Conservation (phyloP, 352 stramenopile genomes). For the Phytophthora meadii region DNA sequence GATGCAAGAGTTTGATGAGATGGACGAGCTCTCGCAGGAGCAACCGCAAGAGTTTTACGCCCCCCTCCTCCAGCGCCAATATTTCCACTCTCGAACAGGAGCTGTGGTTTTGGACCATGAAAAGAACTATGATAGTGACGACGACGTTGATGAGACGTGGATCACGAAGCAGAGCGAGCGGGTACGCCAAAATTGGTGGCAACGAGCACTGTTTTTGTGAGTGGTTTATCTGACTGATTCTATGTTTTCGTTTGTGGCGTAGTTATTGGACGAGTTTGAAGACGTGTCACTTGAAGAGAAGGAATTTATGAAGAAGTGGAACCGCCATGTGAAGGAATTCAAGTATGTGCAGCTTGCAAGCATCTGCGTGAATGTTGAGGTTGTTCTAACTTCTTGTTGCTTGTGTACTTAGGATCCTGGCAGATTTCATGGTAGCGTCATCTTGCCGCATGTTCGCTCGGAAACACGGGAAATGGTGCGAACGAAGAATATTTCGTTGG, state of each 20-base stretch:
- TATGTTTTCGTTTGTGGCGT: slow-evolving; percentile 1
- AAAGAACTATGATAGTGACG: slow-evolving; percentile 88
- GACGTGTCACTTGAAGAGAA: slow-evolving; percentile 89
- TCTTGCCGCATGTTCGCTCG: slow-evolving; percentile 89
- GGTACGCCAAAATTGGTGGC: slow-evolving; percentile 31
- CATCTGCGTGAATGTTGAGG: not conserved
- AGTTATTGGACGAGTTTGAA: slow-evolving; percentile 90
- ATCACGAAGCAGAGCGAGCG: slow-evolving; percentile 88
- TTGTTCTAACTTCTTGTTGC: slow-evolving; percentile 10
- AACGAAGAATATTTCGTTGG: not conserved
- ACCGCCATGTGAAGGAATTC: slow-evolving; percentile 84
- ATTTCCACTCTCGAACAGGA: slow-evolving; percentile 89
- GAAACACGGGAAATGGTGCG: slow-evolving; percentile 79
- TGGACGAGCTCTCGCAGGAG: slow-evolving; percentile 64
- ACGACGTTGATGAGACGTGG: slow-evolving; percentile 91
- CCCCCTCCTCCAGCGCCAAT: slow-evolving; percentile 81
- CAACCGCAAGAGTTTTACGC: slow-evolving; percentile 78
- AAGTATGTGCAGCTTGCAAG: slow-evolving; percentile 42
- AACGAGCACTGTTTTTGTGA: too few relatives aligned
- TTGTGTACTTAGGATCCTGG: slow-evolving; percentile 61
- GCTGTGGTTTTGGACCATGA: slow-evolving; percentile 84
- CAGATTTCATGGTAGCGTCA: slow-evolving; percentile 88
- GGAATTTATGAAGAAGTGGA: slow-evolving; percentile 93
- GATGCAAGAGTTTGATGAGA: slow-evolving; percentile 81
- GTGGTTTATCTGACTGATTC: slow-evolving; percentile 4